These are phyloP conservation scores for Leptographium wingfieldii DNA, from an alignment of 2,329 filamentous ascomycete species.

Conservation along the genomic window DNA sequence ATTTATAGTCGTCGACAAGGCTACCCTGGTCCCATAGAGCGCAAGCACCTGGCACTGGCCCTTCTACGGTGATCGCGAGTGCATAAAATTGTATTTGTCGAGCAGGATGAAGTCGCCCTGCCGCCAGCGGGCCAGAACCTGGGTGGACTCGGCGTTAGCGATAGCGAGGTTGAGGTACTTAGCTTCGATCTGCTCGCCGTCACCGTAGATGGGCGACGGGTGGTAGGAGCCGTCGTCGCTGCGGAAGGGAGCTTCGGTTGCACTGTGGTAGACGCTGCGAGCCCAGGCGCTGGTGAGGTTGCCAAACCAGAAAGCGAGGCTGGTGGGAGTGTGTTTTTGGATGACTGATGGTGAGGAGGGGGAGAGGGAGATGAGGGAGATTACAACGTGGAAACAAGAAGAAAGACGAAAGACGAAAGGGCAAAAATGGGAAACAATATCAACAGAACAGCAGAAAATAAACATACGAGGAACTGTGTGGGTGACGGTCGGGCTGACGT, in stretches of 20 bases:
- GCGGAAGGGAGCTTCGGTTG: slow-evolving; percentile 5
- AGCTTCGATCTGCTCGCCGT: slow-evolving; percentile 13
- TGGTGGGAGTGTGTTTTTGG: neutral
- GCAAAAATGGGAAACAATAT: no score
- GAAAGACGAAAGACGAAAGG: neutral
- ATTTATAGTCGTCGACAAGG: neutral
- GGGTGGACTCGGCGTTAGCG: neutral
- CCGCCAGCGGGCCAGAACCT: neutral
- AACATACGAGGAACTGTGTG: slow-evolving; percentile 11
- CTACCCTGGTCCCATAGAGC: slow-evolving; percentile 1
- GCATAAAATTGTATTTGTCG: slow-evolving; percentile 16
- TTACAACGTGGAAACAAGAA: neutral
- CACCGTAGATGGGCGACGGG: slow-evolving; percentile 11
- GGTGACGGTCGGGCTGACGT: slow-evolving; percentile 16
- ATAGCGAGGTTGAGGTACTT: slow-evolving; percentile 12
- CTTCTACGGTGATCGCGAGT: slow-evolving; percentile 15
- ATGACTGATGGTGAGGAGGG: neutral
- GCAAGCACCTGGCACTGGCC: neutral
- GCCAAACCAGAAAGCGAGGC: slow-evolving; percentile 12
- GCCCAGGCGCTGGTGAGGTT: slow-evolving; percentile 11
- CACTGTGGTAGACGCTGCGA: slow-evolving; percentile 4
- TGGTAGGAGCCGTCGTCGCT: slow-evolving; percentile 3
- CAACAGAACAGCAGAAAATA: neutral
- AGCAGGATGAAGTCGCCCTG: slow-evolving; percentile 13
- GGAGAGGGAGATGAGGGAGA: no score